A percentile compares a stretch with the other conserved stretches of the same genome.
Evolutionary conservation across 129 eudicot genomes (phyloP).

Genomic region (Arctium minus): DNA sequence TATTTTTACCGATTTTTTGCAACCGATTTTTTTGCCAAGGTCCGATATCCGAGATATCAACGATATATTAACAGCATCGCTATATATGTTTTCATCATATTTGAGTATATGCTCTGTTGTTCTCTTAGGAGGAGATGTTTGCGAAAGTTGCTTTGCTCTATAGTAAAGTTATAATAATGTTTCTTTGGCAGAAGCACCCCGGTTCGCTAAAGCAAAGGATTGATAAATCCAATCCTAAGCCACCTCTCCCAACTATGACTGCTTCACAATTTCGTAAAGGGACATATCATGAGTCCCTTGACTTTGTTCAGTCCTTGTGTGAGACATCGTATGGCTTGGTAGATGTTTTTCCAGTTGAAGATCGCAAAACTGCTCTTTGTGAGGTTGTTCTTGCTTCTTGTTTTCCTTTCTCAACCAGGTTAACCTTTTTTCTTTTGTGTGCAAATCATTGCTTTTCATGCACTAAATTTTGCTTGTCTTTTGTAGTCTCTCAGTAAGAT

Average conservation of each 20-base stretch:
- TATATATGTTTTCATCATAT: neutral
- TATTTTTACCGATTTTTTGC: too few species aligned
- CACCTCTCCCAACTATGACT: conserved; percentile 71
- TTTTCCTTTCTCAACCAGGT: neutral
- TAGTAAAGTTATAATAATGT: neutral
- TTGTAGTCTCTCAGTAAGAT: conserved; percentile 87
- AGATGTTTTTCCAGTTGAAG: conserved; percentile 95
- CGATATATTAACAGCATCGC: too few species aligned
- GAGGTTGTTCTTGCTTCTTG: conserved; percentile 53
- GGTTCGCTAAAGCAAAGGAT: conserved; percentile 50
- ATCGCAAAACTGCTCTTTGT: conserved; percentile 89
- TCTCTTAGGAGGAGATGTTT: neutral
- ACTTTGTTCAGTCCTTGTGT: conserved; percentile 84
- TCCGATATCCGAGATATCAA: too few species aligned
- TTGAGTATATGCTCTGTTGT: neutral
- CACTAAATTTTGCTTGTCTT: conserved; percentile 33
- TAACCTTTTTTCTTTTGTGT: neutral
- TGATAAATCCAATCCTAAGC: conserved; percentile 65
- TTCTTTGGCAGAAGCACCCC: conserved; percentile 56
- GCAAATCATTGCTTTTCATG: neutral
- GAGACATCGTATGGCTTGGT: conserved; percentile 96
- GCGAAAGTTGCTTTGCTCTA: neutral
- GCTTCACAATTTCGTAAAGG: conserved; percentile 91
- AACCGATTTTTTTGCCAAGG: too few species aligned
- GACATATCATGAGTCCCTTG: conserved; percentile 87